These are phyloP conservation scores for Eucommia ulmoides DNA, from an alignment of 257 asterid genomes.

Conservation along the genomic window DNA sequence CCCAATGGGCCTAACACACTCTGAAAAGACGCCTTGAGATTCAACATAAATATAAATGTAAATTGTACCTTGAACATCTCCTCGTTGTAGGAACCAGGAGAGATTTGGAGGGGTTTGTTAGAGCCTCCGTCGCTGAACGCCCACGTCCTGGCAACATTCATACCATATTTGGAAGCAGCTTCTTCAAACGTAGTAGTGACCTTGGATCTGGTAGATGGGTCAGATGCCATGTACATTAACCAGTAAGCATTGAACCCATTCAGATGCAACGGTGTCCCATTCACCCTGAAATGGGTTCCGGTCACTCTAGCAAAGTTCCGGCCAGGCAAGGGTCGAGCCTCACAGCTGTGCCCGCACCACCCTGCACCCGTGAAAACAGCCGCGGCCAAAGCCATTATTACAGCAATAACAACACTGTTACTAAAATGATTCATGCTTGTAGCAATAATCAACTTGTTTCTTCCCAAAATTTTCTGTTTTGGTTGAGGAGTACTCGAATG, in stretches of 20 bases:
- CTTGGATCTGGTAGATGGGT: constrained; percentile 12
- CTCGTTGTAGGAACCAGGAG: constrained; percentile 36
- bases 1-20: too few relatives aligned
- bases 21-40: too few relatives aligned
- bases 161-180: constrained; percentile 43
- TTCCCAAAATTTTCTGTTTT: too few relatives aligned
- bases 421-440: too few relatives aligned
- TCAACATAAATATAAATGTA: too few relatives aligned
- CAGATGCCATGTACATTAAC: constrained; percentile 23
- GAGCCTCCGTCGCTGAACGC: constrained; percentile 57
- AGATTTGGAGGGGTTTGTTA: constrained; percentile 27
- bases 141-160: constrained; percentile 47
- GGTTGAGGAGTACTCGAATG: too few relatives aligned
- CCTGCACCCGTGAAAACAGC: too few relatives aligned
- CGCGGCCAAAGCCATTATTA: too few relatives aligned
- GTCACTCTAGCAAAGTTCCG: constrained; percentile 7
- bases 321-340: background rate
- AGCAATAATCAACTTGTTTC: too few relatives aligned
- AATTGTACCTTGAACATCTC: constrained; percentile 32
- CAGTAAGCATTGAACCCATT: constrained; percentile 28
- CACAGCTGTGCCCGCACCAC: too few relatives aligned
- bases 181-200: constrained; percentile 16
- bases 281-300: constrained; percentile 13
- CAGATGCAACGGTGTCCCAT: constrained; percentile 12
- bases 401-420: too few relatives aligned